Percentiles rank a stretch among this genome's conserved stretches.
phyloP scores from a whole-genome alignment of 2,329 filamentous ascomycete genomes.

The Trichophyton simii region DNA sequence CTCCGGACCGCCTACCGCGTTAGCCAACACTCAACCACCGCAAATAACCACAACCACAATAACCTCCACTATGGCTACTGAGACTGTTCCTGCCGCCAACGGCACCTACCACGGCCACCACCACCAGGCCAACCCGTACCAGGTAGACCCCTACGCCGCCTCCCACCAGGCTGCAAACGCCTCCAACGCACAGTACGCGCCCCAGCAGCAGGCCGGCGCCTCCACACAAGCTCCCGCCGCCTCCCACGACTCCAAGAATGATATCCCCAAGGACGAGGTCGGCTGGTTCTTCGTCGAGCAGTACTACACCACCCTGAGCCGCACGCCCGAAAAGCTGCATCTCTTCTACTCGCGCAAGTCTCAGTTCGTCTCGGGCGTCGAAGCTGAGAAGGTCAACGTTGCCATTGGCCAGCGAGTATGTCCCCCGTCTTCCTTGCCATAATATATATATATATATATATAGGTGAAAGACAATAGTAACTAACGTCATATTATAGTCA shows the following conservation, averaged over 20 bases:
- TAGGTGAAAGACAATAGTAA: not conserved
- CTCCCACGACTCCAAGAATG: constrained; percentile 29
- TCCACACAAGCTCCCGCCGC: constrained; percentile 28
- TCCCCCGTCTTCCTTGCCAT: constrained; percentile 16
- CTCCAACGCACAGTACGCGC: constrained; percentile 16
- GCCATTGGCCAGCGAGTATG: constrained; percentile 76
- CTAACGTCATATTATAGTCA: constrained; percentile 41
- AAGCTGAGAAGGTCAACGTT: constrained; percentile 78
- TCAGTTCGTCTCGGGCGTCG: constrained; percentile 82
- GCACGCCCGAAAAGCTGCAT: constrained; percentile 82
- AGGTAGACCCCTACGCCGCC: constrained; percentile 25
- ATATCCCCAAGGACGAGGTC: constrained; percentile 74
- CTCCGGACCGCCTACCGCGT: too few relatives aligned
- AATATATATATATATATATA: not conserved
- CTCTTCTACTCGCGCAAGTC: constrained; percentile 96
- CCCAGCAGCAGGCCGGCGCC: constrained; percentile 27
- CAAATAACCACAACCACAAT: not conserved
- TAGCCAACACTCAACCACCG: not conserved
- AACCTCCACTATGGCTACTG: not conserved
- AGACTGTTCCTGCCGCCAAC: constrained; percentile 30
- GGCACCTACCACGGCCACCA: constrained; percentile 31
- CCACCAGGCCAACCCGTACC: constrained; percentile 22
- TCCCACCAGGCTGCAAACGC: constrained; percentile 24
- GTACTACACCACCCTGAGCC: constrained; percentile 96
- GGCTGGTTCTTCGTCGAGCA: constrained; percentile 99